Percentiles rank a stretch among this genome's conserved stretches.
Evolutionary conservation across 371 early-diverging fungal species (phyloP).

Genomic region (Mucor circinelloides): DNA sequence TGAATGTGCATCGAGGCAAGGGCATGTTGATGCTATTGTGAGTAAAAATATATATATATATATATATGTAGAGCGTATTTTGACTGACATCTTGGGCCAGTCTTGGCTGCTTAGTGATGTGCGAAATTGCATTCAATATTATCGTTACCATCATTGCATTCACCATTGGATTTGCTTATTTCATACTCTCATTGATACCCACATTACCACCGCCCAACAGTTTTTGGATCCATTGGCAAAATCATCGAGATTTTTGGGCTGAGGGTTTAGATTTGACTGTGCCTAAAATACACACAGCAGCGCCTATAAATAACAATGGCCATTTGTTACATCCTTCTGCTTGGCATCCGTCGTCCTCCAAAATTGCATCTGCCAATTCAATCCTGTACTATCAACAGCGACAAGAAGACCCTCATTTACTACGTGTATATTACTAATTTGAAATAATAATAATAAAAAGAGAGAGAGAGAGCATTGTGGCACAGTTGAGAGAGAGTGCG

Average conservation of each 20-base stretch:
- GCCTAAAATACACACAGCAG: not conserved
- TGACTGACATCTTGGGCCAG: no score
- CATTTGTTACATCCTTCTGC: slow-evolving; percentile 13
- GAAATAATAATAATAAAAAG: not conserved
- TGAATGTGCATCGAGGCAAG: slow-evolving; percentile 37
- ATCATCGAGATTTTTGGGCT: slow-evolving; percentile 42
- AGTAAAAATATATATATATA: slow-evolving; percentile 2
- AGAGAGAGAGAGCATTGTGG: not conserved
- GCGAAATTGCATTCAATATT: slow-evolving; percentile 36
- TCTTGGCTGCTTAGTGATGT: slow-evolving; percentile 42
- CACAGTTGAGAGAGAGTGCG: not conserved
- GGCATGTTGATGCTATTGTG: slow-evolving; percentile 43
- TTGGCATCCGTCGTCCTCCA: slow-evolving; percentile 17
- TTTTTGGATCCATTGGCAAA: slow-evolving; percentile 39
- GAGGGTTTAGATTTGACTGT: slow-evolving; percentile 25
- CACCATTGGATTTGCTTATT: slow-evolving; percentile 35
- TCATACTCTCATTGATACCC: slow-evolving; percentile 37
- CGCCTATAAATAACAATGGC: not conserved
- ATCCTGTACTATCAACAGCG: not conserved
- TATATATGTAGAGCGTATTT: no score
- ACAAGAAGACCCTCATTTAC: not conserved
- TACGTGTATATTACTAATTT: not conserved
- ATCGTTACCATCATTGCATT: slow-evolving; percentile 40
- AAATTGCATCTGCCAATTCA: not conserved
- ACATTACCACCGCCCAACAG: slow-evolving; percentile 33